phyloP scores from a whole-genome alignment of 1,284 basidiomycete species.

The Farysia itapuensis region DNA sequence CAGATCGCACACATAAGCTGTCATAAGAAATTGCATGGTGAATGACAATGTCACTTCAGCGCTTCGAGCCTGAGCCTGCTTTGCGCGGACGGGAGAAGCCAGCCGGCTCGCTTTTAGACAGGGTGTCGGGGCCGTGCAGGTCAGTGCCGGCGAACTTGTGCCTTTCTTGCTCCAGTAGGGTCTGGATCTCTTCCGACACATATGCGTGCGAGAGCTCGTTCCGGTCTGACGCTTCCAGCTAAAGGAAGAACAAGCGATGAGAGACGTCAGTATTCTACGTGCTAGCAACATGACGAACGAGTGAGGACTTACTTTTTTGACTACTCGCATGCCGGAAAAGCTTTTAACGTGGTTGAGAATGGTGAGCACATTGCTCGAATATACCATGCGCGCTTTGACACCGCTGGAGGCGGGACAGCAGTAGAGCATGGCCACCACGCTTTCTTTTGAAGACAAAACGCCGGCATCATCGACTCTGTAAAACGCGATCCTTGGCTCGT shows the following conservation, averaged over 20 bases:
- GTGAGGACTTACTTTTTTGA: conserved; percentile 34
- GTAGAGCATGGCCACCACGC: conserved; percentile 46
- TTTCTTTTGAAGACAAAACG: conserved; percentile 17
- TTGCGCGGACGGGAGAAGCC: conserved; percentile 25
- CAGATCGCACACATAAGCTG: too few species aligned
- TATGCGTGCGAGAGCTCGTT: conserved; percentile 19
- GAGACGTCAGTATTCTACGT: neutral
- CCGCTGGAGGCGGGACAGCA: conserved; percentile 41
- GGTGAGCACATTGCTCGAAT: conserved; percentile 40
- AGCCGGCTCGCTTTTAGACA: conserved; percentile 4
- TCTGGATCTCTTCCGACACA: conserved; percentile 20
- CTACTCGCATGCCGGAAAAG: conserved; percentile 36
- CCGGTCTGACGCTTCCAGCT: conserved; percentile 29
- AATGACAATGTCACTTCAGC: too few species aligned
- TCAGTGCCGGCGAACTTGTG: conserved; percentile 31
- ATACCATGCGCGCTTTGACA: conserved; percentile 46
- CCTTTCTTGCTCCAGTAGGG: conserved; percentile 15
- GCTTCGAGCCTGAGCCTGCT: too few species aligned
- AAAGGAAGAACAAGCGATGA: neutral
- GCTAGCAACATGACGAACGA: neutral
- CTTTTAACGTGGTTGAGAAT: conserved; percentile 32
- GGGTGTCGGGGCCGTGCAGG: conserved; percentile 6
- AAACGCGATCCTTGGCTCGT: conserved; percentile 41
- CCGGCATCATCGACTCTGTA: conserved; percentile 29
- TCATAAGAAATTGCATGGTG: too few species aligned